Evolutionary conservation across 306 rosid genomes (phyloP), one percentile per base, ranked within the genome.

Genomic region (Delonix regia): DNA sequence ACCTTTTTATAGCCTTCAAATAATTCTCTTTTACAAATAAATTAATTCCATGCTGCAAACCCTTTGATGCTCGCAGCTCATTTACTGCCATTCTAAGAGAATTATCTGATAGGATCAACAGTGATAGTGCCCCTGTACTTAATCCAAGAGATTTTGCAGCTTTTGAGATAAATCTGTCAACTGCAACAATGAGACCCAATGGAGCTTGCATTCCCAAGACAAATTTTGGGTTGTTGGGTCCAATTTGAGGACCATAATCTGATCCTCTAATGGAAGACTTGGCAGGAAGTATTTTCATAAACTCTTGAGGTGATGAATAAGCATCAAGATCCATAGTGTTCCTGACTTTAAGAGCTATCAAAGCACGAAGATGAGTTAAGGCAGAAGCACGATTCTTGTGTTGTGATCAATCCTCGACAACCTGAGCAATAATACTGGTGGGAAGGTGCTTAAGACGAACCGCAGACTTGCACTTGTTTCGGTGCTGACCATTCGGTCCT

Each of bases 401-500:
- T 4, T 30, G 33, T 30, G 33, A 30, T 30, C 33, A 4, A 30
- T 30, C 4, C 2, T 4, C 33, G 15, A 44, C 51, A 5, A 91
- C 97, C 92, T 93, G 95, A 6, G 97, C 91, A 25, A 84, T 68
- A 49, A 94, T 80, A 5, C 96, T 94, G 19, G 97, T 88, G 41
- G 98, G 98, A 25, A 88, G 71, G 84, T 94, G 98, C 79, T 90
- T 88, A 56, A 94, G 83, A 18, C 99, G 90, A n/a, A 95, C 98
- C 2, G 98, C 88, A n/a, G 97, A 79, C 55, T 95, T 98, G 14
- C 96, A 88, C 87, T 92, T 92, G 88, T 95, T 95, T 39, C 99
- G 98, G 82, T 95, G 98, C 75, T 95, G 99, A 24, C 99, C 99
- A 3, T 98, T 98, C 0, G 99, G 93, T 24, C 98, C 99, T 0